Percentiles rank a stretch among this genome's conserved stretches.
Evolutionary conservation across 257 asterid genomes (phyloP).

Genomic region (Solanum piurae): DNA sequence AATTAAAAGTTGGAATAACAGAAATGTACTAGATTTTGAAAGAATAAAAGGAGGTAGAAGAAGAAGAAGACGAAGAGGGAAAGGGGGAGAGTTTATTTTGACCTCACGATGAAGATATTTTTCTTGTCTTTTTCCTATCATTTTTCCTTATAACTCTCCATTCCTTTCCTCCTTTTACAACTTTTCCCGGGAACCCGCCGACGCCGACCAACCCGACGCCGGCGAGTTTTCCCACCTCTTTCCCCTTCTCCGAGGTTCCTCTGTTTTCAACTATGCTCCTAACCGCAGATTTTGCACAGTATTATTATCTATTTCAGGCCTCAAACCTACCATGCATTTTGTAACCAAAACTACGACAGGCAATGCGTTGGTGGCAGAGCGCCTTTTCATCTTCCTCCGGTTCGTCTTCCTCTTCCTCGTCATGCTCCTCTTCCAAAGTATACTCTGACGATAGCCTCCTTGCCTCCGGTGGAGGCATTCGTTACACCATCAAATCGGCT

Average conservation of each 20-base stretch:
- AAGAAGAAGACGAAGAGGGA: background rate
- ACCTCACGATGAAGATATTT: background rate
- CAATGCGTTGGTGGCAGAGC: conserved; percentile 11
- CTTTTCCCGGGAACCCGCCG: background rate
- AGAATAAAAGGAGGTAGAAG: background rate
- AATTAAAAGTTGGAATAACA: background rate
- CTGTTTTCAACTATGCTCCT: background rate
- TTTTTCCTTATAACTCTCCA: background rate
- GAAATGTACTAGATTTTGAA: background rate
- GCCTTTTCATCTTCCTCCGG: conserved; percentile 1
- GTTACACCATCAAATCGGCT: conserved; percentile 19
- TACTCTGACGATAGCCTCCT: conserved; percentile 33
- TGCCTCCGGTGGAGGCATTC: conserved; percentile 5
- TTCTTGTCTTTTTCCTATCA: background rate
- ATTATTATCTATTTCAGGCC: background rate
- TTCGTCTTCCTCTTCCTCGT: conserved; percentile 4
- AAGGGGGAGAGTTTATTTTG: background rate
- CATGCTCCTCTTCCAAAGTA: conserved; percentile 31
- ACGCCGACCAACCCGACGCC: background rate
- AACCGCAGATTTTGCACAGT: background rate
- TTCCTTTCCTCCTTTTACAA: background rate
- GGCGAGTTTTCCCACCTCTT: background rate
- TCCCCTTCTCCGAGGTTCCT: background rate
- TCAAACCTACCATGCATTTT: background rate
- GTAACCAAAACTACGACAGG: background rate